These are phyloP conservation scores for Ulota crispa DNA, from an alignment of 225 moss, liverwort and hornwort species.

Conservation along the genomic window DNA sequence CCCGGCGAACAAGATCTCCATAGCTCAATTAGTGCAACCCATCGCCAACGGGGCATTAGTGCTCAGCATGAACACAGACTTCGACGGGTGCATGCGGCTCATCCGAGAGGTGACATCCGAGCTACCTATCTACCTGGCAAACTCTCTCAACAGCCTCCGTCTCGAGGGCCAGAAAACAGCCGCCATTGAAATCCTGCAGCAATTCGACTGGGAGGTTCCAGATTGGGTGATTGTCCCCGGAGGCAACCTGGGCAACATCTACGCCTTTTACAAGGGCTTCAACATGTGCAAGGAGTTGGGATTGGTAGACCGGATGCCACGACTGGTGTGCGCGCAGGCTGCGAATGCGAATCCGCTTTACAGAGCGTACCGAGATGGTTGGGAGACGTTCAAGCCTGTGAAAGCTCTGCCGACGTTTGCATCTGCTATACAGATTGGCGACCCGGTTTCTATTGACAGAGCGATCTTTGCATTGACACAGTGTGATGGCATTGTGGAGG, in stretches of 20 bases:
- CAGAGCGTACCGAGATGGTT: constrained; percentile 56
- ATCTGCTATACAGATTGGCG: constrained; percentile 62
- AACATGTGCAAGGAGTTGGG: constrained; percentile 63
- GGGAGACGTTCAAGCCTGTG: constrained; percentile 48
- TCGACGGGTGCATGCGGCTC: constrained; percentile 65
- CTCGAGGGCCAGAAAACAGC: constrained; percentile 69
- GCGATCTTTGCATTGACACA: constrained; percentile 45
- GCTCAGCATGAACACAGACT: constrained; percentile 59
- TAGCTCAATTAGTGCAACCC: constrained; percentile 59
- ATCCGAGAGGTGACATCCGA: constrained; percentile 60
- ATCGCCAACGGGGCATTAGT: constrained; percentile 59
- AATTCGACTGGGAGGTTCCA: constrained; percentile 64
- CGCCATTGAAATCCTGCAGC: constrained; percentile 53
- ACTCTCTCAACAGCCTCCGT: constrained; percentile 58
- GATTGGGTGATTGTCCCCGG: constrained; percentile 65
- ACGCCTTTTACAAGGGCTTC: constrained; percentile 65
- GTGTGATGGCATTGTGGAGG: constrained; percentile 58
- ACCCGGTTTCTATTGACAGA: constrained; percentile 59
- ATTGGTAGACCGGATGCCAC: constrained; percentile 57
- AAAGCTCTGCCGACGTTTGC: constrained; percentile 59
- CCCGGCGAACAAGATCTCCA: constrained; percentile 58
- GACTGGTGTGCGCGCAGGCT: constrained; percentile 58
- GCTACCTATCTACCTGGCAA: constrained; percentile 65
- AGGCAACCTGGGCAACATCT: constrained; percentile 62
- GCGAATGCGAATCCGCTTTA: constrained; percentile 58